phyloP scores from a whole-genome alignment of 75 land plant species.

The Gnetum montanum region DNA sequence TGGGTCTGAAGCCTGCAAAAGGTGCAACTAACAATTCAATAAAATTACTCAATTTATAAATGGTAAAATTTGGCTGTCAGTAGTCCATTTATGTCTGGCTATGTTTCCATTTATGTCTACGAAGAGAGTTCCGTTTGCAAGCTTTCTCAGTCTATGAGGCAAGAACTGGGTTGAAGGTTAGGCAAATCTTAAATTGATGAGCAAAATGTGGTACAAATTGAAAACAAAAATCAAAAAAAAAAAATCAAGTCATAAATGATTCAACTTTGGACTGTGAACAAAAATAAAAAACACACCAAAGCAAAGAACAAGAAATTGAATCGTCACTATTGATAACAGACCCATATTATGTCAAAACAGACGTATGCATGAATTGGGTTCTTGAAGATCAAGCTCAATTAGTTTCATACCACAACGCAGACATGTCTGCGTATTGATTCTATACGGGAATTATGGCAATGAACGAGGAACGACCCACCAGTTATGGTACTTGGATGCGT shows the following conservation, averaged over 20 bases:
- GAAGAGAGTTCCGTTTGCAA: background rate
- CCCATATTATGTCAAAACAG: background rate
- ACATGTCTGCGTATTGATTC: background rate
- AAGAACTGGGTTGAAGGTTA: no score
- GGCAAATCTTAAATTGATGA: no score
- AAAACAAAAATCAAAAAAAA: no score
- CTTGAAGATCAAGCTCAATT: background rate
- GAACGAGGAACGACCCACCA: no score
- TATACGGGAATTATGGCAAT: no score
- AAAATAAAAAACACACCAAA: no score
- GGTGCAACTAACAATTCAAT: background rate
- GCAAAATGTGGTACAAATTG: no score
- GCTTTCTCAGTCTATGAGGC: no score
- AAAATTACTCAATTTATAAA: background rate
- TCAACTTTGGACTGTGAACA: no score
- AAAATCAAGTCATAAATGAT: no score
- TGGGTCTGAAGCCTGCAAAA: conserved; percentile 10
- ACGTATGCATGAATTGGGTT: background rate
- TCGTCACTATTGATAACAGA: no score
- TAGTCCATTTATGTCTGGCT: background rate
- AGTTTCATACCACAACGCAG: background rate
- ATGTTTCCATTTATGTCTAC: background rate
- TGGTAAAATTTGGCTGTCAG: background rate
- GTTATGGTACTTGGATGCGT: conserved; percentile 45
- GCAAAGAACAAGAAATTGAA: no score